Percentiles rank a stretch among this genome's conserved stretches.
phyloP scores from a whole-genome alignment of 2,329 filamentous ascomycete genomes.

The Trichoderma sp. region DNA sequence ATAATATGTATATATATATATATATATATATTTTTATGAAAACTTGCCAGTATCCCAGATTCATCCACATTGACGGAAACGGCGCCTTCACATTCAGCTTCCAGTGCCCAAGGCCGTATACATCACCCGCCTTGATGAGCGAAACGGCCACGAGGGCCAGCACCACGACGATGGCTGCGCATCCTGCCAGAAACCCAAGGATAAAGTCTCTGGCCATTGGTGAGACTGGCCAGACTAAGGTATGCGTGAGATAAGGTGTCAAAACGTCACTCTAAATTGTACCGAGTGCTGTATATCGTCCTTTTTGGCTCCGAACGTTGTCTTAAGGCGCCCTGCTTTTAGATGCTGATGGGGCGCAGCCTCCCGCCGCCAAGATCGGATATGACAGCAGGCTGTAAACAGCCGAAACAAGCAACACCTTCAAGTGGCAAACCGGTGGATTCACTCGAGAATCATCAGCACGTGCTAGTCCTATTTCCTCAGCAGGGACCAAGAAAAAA shows the following conservation, averaged over 20 bases:
- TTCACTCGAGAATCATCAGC: background rate
- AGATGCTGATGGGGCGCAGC: background rate
- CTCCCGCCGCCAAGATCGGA: background rate
- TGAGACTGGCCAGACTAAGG: background rate
- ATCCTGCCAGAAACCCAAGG: background rate
- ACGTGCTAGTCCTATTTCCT: no score
- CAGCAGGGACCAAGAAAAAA: no score
- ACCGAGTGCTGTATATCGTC: background rate
- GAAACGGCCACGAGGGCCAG: background rate
- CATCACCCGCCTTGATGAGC: conserved; percentile 26
- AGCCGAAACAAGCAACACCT: no score
- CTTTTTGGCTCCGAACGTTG: background rate
- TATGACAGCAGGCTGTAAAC: no score
- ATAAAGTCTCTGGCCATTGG: background rate
- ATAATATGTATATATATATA: no score
- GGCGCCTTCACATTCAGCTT: conserved; percentile 54
- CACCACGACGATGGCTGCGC: background rate
- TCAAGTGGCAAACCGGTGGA: background rate
- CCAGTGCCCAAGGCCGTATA: conserved; percentile 58
- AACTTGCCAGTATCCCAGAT: conserved; percentile 57
- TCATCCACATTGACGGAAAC: conserved; percentile 62
- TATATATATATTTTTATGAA: no score
- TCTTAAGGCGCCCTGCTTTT: background rate
- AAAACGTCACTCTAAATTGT: background rate
- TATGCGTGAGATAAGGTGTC: background rate